A percentile compares a stretch with the other conserved stretches of the same genome.
Conservation (phyloP, 1,284 basidiomycete species). For the Trametes hirsuta region DNA sequence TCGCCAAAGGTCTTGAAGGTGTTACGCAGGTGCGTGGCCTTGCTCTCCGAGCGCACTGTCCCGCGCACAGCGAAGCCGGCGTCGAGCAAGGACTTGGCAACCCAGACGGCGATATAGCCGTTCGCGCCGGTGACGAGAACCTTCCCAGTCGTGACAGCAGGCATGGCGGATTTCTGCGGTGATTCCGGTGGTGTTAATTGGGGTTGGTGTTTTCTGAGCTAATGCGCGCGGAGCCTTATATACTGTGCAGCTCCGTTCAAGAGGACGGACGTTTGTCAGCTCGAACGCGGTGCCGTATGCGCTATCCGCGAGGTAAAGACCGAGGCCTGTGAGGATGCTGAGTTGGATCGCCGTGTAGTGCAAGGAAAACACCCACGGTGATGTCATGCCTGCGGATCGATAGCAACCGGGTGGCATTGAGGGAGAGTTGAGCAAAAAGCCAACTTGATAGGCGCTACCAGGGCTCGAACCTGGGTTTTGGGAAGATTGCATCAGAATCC, state of each 20-base stretch:
- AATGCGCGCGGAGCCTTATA: no score
- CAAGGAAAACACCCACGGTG: no score
- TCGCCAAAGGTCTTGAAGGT: slow-evolving; percentile 50
- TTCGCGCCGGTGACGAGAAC: slow-evolving; percentile 46
- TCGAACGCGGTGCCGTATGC: no score
- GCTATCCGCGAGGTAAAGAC: no score
- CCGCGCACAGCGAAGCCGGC: slow-evolving; percentile 54
- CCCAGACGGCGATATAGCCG: slow-evolving; percentile 46
- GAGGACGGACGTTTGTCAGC: no score
- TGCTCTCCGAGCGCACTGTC: slow-evolving; percentile 55
- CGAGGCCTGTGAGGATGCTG: no score
- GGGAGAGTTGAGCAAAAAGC: no score
- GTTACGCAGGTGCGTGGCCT: slow-evolving; percentile 52
- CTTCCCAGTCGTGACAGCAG: slow-evolving; percentile 34
- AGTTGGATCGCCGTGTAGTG: no score
- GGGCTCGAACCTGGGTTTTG: slow-evolving; percentile 24
- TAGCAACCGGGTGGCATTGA: no score
- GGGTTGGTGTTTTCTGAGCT: no score
- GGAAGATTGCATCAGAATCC: slow-evolving; percentile 16
- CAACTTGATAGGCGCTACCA: slow-evolving; percentile 11
- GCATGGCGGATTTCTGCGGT: slow-evolving; percentile 26
- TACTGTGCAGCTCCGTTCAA: no score
- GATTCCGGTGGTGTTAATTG: neutral
- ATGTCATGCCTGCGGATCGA: no score
- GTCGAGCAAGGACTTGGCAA: slow-evolving; percentile 43